Evolutionary conservation across 2,329 filamentous ascomycete genomes (phyloP), one percentile per base, ranked within the genome.

Genomic region (Orbilia ellipsospora): DNA sequence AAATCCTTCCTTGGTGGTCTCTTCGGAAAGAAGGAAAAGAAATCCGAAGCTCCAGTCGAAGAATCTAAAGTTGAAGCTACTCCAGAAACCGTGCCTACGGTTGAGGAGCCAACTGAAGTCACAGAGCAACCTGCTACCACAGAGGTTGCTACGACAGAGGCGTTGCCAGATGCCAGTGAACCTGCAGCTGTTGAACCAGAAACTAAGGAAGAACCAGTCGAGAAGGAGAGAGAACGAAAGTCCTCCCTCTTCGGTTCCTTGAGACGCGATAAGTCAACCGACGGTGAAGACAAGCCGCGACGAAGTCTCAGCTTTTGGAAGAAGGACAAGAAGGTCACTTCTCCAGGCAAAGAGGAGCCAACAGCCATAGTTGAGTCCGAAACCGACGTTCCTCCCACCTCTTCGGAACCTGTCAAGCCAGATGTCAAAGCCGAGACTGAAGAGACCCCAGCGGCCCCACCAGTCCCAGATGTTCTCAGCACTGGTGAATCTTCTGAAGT

Each of bases 1-100:
- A 76, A 76, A 48, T 68, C 59, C 10, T 76, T 76, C 65, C 52
- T 76, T 16, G 64, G 63, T 18, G 60, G 52, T 44, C 50, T 77
- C 31, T 72, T 68, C 15, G 48, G 20, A 4, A 76, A 76, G 54
- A 63, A 67, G 48, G 61, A 77, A 26, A 61, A 77, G 42, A 70
- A 77, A 51, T 31, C 44, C 12, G 73, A 72, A 13, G 61, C 68
- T 26, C 54, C 64, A 36, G 64, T 59, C n/a, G 54, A 77, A 42
- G 72, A 61, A 20, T 45, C 65, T 4, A 68, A 77, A 50, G 20
- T 60, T 20, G n/a, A 20, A 23, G 52, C 26, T 50, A 44, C 20
- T 16, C 52, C 57, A 6, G 52, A 62, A 31, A 31, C 6, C 5
- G 45, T 45, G 18, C n/a, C 44, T 8, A 56, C 60, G 7, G 50